Evolutionary conservation across 1,139 yeast genomes (phyloP), one percentile per base, ranked within the genome.

Genomic region (Suhomyces ambrosiae): DNA sequence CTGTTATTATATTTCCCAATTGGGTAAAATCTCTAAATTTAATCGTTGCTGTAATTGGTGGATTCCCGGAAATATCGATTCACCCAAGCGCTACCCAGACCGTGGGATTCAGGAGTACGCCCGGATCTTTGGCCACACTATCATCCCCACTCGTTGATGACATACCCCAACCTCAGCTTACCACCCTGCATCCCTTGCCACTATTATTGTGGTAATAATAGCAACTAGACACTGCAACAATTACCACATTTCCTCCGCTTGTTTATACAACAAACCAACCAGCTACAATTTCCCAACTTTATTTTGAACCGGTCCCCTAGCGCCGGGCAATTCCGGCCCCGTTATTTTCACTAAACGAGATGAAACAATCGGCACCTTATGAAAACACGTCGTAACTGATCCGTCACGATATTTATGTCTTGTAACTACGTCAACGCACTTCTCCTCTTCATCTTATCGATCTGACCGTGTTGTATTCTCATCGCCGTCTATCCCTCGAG

Each of bases 1-100:
- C 26, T 35, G 34, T 35, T 35, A 28, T 16, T 23, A 15, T 12
- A 13, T 31, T 35, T 9, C 39, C 39, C 4, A 18, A 35, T 31
- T 14, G 11, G 39, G 39, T 5, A 12, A 23, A 7, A 12, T n/a
- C 25, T n/a, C 25, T 16, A 22, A 8, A 6, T 7, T 7, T 21
- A 8, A 7, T 22, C 18, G 7, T 17, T 8, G 9, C 27, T 33
- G 18, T 18, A n/a, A 27, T 33, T 33, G 36, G 31, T 21, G 21
- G 26, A 14, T 7, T 19, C 7, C 30, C 9, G 19, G 5, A 10
- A 10, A 10, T n/a, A 12, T 7, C 24, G 24, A 23, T 23, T 10
- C 24, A 10, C n/a, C n/a, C n/a, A n/a, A n/a, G n/a, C n/a, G n/a
- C n/a, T n/a, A n/a, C n/a, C n/a, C n/a, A n/a, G n/a, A n/a, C n/a